phyloP scores from a whole-genome alignment of 2,329 filamentous ascomycete genomes.

The Talaromyces sp. region DNA sequence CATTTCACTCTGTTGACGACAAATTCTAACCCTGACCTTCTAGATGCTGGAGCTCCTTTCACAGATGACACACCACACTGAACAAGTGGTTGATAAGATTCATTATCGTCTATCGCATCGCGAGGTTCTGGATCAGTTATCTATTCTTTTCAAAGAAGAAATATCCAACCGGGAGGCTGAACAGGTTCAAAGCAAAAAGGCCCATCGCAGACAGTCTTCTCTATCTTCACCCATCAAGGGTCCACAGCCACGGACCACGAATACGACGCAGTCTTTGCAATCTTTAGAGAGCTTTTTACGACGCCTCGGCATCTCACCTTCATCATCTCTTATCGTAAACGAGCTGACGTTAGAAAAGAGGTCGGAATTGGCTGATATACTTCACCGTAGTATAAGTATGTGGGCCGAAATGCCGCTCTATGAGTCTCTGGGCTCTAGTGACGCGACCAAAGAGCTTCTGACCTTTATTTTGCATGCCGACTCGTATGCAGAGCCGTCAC shows the following conservation, averaged over 20 bases:
- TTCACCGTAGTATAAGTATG: constrained; percentile 23
- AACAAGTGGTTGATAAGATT: constrained; percentile 26
- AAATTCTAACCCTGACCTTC: not conserved
- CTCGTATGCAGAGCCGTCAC: constrained; percentile 19
- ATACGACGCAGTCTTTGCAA: constrained; percentile 12
- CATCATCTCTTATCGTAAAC: constrained; percentile 12
- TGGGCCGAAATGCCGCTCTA: constrained; percentile 29
- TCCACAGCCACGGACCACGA: constrained; percentile 7
- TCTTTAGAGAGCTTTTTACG: constrained; percentile 29
- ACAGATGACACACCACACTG: constrained; percentile 30
- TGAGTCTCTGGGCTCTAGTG: constrained; percentile 26
- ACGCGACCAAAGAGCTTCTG: constrained; percentile 31
- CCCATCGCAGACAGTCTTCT: constrained; percentile 14
- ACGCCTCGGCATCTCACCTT: constrained; percentile 27
- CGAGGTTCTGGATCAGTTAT: constrained; percentile 29
- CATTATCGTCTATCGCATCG: constrained; percentile 32
- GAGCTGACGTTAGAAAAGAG: constrained; percentile 27
- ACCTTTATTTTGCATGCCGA: constrained; percentile 25
- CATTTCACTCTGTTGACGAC: not conserved
- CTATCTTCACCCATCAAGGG: constrained; percentile 8
- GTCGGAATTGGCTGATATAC: constrained; percentile 24
- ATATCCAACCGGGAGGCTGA: constrained; percentile 20
- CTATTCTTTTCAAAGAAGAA: constrained; percentile 29
- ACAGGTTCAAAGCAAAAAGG: constrained; percentile 17
- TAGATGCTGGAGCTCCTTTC: constrained; percentile 31